Percentiles rank a stretch among this genome's conserved stretches.
These are phyloP conservation scores for Talaromyces sp. DNA, from an alignment of 2,329 filamentous ascomycete genomes.

Conservation along the genomic window DNA sequence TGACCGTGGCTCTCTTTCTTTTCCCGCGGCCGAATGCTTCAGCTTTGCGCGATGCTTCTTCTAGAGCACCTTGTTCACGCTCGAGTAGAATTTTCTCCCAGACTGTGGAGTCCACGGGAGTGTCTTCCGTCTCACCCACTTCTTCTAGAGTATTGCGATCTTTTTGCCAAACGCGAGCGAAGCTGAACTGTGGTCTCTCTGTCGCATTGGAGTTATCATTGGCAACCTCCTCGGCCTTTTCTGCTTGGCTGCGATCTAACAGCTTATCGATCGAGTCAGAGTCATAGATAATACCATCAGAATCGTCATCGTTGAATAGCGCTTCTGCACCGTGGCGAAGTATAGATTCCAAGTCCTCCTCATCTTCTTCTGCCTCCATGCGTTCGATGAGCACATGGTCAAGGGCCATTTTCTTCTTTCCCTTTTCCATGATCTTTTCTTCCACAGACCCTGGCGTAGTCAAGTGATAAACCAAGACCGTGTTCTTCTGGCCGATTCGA, in stretches of 20 bases:
- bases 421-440: conserved; percentile 95
- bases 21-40: conserved; percentile 85
- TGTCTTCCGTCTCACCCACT: conserved; percentile 52
- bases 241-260: conserved; percentile 81
- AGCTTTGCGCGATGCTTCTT: conserved; percentile 67
- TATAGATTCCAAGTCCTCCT: conserved; percentile 81
- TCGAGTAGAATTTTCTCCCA: conserved; percentile 91
- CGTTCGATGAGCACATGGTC: conserved; percentile 93
- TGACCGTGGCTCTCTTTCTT: conserved; percentile 64
- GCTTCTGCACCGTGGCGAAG: conserved; percentile 84
- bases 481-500: conserved; percentile 93
- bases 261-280: conserved; percentile 80
- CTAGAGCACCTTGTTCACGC: conserved; percentile 76
- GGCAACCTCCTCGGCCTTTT: conserved; percentile 68
- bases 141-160: conserved; percentile 69
- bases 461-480: conserved; percentile 92
- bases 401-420: conserved; percentile 91
- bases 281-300: conserved; percentile 78
- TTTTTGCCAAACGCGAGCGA: conserved; percentile 90
- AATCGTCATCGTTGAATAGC: conserved; percentile 74
- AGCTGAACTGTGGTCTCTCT: conserved; percentile 80
- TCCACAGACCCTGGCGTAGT: conserved; percentile 88
- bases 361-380: conserved; percentile 82
- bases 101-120: conserved; percentile 66
- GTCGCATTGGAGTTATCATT: conserved; percentile 25